Evolutionary conservation across 805 yeast genomes (phyloP).

Genomic region (Yarrowia osloensis): DNA sequence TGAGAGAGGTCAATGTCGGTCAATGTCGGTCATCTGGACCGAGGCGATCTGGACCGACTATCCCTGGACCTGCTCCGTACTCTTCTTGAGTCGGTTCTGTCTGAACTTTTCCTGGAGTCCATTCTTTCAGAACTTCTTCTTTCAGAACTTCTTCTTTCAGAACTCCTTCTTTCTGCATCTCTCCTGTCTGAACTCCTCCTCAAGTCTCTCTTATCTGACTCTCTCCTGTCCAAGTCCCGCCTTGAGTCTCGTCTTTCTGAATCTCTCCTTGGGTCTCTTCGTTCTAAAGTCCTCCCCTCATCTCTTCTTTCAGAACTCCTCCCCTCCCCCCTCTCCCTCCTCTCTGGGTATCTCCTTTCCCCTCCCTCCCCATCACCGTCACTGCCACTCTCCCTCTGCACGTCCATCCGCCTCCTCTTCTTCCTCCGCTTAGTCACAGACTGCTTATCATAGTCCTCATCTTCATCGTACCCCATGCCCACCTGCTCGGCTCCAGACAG

Average conservation of each 20-base stretch:
- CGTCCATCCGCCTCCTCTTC: neutral
- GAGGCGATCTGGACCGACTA: neutral
- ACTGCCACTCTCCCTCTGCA: neutral
- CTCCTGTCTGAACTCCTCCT: neutral
- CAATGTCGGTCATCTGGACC: neutral
- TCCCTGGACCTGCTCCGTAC: too few relatives aligned
- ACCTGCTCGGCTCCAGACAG: slow-evolving; percentile 7
- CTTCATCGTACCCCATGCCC: slow-evolving; percentile 17
- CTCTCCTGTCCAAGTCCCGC: neutral
- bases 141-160: neutral
- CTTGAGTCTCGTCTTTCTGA: neutral
- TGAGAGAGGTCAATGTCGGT: too few relatives aligned
- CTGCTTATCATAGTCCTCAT: slow-evolving; percentile 8
- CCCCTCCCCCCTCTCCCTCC: neutral
- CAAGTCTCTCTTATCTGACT: neutral
- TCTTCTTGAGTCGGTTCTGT: too few relatives aligned
- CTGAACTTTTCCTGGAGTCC: too few relatives aligned
- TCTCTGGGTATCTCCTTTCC: neutral
- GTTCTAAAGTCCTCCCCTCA: neutral
- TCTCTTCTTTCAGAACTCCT: neutral
- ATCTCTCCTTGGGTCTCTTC: neutral
- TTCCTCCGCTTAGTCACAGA: neutral
- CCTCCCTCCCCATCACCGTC: neutral
- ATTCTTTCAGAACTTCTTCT: neutral
- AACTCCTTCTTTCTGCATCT: neutral